Evolutionary conservation across 768 basidiomycete genomes (phyloP).

Genomic region (Paxillus involutus): DNA sequence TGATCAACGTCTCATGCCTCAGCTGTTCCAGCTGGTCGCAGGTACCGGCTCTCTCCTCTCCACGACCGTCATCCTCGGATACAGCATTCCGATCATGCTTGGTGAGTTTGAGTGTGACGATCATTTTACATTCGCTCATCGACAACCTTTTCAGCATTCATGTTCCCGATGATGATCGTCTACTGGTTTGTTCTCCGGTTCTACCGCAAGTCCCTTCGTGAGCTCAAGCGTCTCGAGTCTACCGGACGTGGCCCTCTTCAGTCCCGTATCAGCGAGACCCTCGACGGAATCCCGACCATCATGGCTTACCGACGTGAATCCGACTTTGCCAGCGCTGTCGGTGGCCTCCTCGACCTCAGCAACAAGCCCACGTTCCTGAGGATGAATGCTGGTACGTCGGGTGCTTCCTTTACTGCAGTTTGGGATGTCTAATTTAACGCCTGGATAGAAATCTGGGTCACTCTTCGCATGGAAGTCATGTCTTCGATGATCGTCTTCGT

Average conservation of each 20-base stretch:
- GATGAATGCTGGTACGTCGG: slow-evolving; percentile 21
- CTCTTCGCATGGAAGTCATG: slow-evolving; percentile 30
- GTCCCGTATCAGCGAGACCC: slow-evolving; percentile 50
- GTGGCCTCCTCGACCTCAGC: slow-evolving; percentile 21
- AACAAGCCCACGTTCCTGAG: slow-evolving; percentile 30
- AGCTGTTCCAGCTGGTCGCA: slow-evolving; percentile 26
- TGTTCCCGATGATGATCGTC: slow-evolving; percentile 26
- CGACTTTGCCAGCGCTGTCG: slow-evolving; percentile 25
- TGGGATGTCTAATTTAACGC: slow-evolving; percentile 3
- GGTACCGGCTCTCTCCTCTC: slow-evolving; percentile 24
- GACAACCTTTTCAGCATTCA: slow-evolving; percentile 10
- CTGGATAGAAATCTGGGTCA: slow-evolving; percentile 30
- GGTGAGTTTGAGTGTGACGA: slow-evolving; percentile 32
- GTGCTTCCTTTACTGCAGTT: background rate
- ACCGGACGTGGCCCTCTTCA: slow-evolving; percentile 48
- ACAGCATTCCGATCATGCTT: slow-evolving; percentile 31
- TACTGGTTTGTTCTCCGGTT: slow-evolving; percentile 44
- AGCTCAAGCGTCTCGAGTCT: slow-evolving; percentile 47
- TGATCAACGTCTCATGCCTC: slow-evolving; percentile 36
- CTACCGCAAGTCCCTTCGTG: slow-evolving; percentile 48
- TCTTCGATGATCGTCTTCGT: slow-evolving; percentile 24
- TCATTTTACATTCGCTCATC: slow-evolving; percentile 18
- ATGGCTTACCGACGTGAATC: slow-evolving; percentile 43
- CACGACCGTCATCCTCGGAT: slow-evolving; percentile 21
- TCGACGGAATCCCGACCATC: slow-evolving; percentile 46